Percentiles rank a stretch among this genome's conserved stretches.
Evolutionary conservation across 2,329 filamentous ascomycete species (phyloP).

Genomic region (Cladobotryum protrusum): DNA sequence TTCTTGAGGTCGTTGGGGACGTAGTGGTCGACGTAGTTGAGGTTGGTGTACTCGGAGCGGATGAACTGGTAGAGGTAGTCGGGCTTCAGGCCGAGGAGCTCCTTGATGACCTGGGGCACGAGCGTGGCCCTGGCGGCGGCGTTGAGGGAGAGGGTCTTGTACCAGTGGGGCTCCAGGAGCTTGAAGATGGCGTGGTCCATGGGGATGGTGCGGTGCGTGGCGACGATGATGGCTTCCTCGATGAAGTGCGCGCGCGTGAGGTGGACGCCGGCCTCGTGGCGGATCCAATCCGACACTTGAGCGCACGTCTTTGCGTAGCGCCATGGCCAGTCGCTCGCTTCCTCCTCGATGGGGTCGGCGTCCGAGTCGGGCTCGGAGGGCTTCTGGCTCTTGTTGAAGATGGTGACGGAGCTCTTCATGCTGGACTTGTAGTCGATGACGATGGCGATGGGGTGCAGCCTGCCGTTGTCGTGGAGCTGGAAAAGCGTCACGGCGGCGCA

Average conservation of each 20-base stretch:
- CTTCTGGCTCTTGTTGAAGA: constrained; percentile 41
- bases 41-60: constrained; percentile 35
- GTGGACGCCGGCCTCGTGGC: constrained; percentile 42
- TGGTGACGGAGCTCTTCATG: constrained; percentile 38
- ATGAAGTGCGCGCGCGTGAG: constrained; percentile 40
- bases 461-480: constrained; percentile 36
- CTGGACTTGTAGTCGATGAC: constrained; percentile 39
- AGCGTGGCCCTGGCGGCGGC: constrained; percentile 38
- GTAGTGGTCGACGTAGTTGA: constrained; percentile 39
- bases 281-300: constrained; percentile 42
- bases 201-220: constrained; percentile 35
- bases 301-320: constrained; percentile 46
- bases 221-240: constrained; percentile 43
- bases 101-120: constrained; percentile 38
- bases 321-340: constrained; percentile 43
- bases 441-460: constrained; percentile 43
- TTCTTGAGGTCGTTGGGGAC: constrained; percentile 38
- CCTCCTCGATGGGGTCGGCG: constrained; percentile 19
- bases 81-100: constrained; percentile 35
- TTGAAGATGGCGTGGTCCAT: constrained; percentile 37
- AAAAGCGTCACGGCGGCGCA: constrained; percentile 39
- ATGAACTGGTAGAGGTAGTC: constrained; percentile 32
- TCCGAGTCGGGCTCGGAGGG: constrained; percentile 20
- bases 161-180: constrained; percentile 42
- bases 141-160: constrained; percentile 44